Conservation (phyloP, 225 moss, liverwort and hornwort species). For the Rhytidiadelphus loreus region DNA sequence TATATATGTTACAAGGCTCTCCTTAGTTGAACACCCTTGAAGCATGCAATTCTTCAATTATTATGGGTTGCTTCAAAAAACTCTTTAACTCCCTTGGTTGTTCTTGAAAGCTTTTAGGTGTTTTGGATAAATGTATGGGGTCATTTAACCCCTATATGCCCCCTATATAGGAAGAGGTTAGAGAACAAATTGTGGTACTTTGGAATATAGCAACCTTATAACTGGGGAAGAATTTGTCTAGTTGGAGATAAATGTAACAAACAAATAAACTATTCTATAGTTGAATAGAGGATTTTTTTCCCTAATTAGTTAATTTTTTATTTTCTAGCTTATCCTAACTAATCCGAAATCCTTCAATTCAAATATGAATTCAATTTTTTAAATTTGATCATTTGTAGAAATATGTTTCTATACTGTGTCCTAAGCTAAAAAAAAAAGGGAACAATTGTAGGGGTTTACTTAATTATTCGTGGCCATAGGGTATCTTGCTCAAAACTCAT, state of each 20-base stretch:
- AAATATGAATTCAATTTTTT: background rate
- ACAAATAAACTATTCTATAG: background rate
- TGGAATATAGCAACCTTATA: accelerated
- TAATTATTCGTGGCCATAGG: accelerated
- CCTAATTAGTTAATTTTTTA: background rate
- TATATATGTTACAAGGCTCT: accelerated
- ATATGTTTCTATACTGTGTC: accelerated
- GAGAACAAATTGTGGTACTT: background rate
- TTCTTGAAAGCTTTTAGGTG: accelerated
- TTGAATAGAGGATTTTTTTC: too few relatives aligned
- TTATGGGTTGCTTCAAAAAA: background rate
- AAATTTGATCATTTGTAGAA: background rate
- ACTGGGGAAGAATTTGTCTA: background rate
- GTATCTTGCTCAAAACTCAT: accelerated
- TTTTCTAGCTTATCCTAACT: background rate
- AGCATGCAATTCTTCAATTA: background rate
- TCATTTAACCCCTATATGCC: too few relatives aligned
- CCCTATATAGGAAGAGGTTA: too few relatives aligned
- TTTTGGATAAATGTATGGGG: accelerated
- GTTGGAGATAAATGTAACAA: background rate
- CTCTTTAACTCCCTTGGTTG: accelerated
- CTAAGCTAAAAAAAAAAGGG: background rate
- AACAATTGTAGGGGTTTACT: accelerated
- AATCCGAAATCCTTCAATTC: accelerated
- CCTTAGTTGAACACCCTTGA: background rate